Evolutionary conservation across 148 eudicot genomes (phyloP), one percentile per base, ranked within the genome.

Genomic region (Selenicereus undatus): DNA sequence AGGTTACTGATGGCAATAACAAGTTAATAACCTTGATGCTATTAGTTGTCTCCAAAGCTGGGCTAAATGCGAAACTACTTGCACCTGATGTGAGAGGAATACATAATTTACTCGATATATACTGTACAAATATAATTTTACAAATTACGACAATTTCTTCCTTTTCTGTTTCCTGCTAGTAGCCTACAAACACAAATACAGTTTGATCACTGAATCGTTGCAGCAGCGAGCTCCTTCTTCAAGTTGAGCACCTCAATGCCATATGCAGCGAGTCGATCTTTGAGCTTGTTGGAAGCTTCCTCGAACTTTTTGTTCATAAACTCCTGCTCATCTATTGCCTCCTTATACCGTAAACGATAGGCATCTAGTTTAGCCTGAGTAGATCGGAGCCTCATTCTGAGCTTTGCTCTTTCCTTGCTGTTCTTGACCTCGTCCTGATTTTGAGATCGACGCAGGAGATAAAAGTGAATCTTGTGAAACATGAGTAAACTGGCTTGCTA

Each of bases 341-440:
- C 93, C 42, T 68, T 76, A 85, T 88, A 91, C 82, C 95, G 90
- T 26, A 82, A 78, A 1, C 90, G 87, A 52, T 83, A 87, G 16
- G 90, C 87, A 36, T 92, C 95, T 76, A 89, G 77, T 82, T 88
- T 91, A 18, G 86, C 80, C 60, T 96, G 93, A 58, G 92, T 83
- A 17, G 90, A 89, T 72, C 83, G 80, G n/a, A 96, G 92, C 86
- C 90, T 89, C 97, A 91, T 96, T 77, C 90, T 89, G 8, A 92
- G 87, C 85, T 91, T 94, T 48, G 93, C 87, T 81, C 64, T 90
- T 68, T 89, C 93, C 82, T 84, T 89, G 82, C 56, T 78, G 30
- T 81, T 69, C 77, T 50, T 76, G 18, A 85, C 84, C 78, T 66
- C 76, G 71, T 87, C 90, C 97, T 95, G 88, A 50, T 78, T 6